Conservation (phyloP, 257 asterid species). For the Solanum arcanum region DNA sequence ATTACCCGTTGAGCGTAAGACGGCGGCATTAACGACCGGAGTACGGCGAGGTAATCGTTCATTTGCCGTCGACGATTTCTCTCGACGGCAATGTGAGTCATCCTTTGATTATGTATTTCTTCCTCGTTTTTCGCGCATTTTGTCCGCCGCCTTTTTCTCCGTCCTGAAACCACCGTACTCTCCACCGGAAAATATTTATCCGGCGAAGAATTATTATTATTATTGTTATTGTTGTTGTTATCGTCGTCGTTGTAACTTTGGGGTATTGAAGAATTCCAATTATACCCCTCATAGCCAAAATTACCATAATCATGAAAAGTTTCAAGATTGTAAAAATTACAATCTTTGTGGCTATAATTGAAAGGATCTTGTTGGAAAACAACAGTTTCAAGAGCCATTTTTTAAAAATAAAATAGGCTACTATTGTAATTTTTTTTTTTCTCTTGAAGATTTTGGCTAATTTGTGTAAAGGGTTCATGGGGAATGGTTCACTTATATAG, state of each 20-base stretch:
- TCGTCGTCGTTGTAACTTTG: background rate
- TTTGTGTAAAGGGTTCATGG: background rate
- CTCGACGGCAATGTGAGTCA: conserved; percentile 82
- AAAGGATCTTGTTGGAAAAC: conserved; percentile 45
- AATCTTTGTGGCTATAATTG: conserved; percentile 15
- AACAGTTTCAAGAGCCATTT: conserved; percentile 50
- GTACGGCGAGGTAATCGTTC: conserved; percentile 67
- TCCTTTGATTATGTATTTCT: conserved; percentile 70
- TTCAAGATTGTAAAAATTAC: conserved; percentile 3
- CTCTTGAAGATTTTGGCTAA: background rate
- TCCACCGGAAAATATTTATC: conserved; percentile 3
- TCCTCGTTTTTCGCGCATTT: conserved; percentile 53
- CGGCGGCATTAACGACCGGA: conserved; percentile 74
- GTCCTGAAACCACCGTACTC: background rate
- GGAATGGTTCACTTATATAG: conserved; percentile 27
- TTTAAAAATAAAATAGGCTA: background rate
- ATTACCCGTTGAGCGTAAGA: conserved; percentile 72
- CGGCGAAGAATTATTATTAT: conserved; percentile 12
- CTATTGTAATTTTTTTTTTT: background rate
- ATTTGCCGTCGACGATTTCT: conserved; percentile 76
- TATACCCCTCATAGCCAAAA: background rate
- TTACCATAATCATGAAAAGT: background rate
- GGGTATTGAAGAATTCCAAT: background rate
- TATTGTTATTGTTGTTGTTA: background rate
- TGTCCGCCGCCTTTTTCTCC: conserved; percentile 41